phyloP scores from a whole-genome alignment of 257 asterid species.

The Coffea eugenioides region DNA sequence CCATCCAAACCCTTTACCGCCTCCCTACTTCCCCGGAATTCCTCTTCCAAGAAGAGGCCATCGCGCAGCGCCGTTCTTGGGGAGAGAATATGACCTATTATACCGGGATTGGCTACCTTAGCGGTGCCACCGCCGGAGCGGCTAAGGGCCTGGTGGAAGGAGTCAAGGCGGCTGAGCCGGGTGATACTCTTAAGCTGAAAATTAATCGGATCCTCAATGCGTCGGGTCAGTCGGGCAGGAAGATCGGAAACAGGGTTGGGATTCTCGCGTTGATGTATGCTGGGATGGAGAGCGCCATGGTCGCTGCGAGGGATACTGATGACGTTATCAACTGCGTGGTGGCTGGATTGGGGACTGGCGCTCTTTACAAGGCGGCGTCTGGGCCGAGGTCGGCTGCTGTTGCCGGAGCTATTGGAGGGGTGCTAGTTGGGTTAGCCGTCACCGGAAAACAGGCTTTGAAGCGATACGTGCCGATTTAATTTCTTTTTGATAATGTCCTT shows the following conservation, averaged over 20 bases:
- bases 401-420: slow-evolving; percentile 53
- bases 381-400: slow-evolving; percentile 52
- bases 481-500: not conserved
- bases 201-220: slow-evolving; percentile 74
- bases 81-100: slow-evolving; percentile 88
- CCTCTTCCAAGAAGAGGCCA: slow-evolving; percentile 78
- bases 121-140: slow-evolving; percentile 72
- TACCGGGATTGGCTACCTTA: slow-evolving; percentile 79
- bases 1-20: slow-evolving; percentile 56
- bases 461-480: slow-evolving; percentile 48
- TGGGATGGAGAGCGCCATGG: slow-evolving; percentile 86
- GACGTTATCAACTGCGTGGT: slow-evolving; percentile 43
- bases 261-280: slow-evolving; percentile 78
- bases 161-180: slow-evolving; percentile 61
- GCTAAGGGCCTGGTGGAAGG: slow-evolving; percentile 63
- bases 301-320: slow-evolving; percentile 41
- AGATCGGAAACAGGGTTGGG: slow-evolving; percentile 77
- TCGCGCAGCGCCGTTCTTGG: slow-evolving; percentile 86
- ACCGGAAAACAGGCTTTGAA: slow-evolving; percentile 46
- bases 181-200: slow-evolving; percentile 75
- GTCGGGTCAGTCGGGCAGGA: slow-evolving; percentile 77
- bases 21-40: slow-evolving; percentile 83
- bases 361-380: slow-evolving; percentile 46
- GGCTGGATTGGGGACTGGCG: slow-evolving; percentile 53
- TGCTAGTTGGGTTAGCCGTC: slow-evolving; percentile 43